phyloP scores from a whole-genome alignment of 164 flowering plant species.

The Saururus chinensis region DNA sequence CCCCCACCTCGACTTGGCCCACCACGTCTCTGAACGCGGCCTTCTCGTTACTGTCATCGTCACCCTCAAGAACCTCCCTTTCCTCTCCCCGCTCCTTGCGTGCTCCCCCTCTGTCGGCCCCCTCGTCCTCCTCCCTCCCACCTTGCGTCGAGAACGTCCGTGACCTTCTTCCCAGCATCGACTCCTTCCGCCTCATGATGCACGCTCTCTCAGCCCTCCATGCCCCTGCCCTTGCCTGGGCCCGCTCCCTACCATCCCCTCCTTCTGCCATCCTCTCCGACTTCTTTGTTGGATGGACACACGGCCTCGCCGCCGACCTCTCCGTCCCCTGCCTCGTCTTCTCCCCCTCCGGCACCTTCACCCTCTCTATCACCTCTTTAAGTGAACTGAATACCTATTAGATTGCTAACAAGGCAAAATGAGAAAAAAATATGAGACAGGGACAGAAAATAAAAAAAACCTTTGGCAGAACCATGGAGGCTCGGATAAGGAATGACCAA shows the following conservation, averaged over 20 bases:
- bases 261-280: conserved; percentile 24
- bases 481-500: too few species aligned
- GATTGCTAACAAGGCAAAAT: too few species aligned
- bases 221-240: conserved; percentile 16
- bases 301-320: conserved; percentile 18
- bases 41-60: conserved; percentile 19
- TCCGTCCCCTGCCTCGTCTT: conserved; percentile 24
- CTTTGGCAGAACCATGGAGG: too few species aligned
- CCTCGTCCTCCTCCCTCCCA: conserved; percentile 16
- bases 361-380: not conserved
- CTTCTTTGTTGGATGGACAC: conserved; percentile 36
- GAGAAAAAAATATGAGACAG: too few species aligned
- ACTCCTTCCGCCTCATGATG: conserved; percentile 1
- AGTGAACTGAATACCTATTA: too few species aligned
- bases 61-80: conserved; percentile 21
- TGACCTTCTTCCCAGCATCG: conserved; percentile 1
- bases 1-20: conserved; percentile 19
- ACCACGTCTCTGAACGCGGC: conserved; percentile 14
- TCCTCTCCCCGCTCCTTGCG: conserved; percentile 17
- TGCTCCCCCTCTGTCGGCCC: conserved; percentile 15
- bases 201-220: conserved; percentile 7
- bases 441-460: too few species aligned
- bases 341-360: conserved; percentile 29
- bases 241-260: conserved; percentile 18
- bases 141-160: conserved; percentile 7